These are phyloP conservation scores for Globisporangium cederbergense DNA, from an alignment of 352 stramenopile genomes.

Conservation along the genomic window DNA sequence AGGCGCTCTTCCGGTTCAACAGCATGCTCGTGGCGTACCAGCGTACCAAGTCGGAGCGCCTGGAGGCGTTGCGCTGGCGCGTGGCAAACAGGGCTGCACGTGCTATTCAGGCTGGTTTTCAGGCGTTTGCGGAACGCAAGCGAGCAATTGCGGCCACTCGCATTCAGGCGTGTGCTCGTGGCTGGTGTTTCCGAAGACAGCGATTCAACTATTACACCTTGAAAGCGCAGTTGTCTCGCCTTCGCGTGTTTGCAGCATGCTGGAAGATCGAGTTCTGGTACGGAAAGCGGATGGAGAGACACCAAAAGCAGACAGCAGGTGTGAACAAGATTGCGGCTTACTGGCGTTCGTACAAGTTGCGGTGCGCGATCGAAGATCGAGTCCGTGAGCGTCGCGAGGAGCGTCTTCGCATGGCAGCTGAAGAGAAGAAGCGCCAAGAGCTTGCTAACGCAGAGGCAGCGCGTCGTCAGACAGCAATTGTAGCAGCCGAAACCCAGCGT, in stretches of 20 bases:
- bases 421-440: constrained; percentile 18
- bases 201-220: constrained; percentile 45
- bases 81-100: constrained; percentile 29
- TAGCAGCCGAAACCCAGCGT: neutral
- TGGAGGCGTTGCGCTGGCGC: constrained; percentile 23
- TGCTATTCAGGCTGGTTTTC: constrained; percentile 30
- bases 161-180: constrained; percentile 31
- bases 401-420: constrained; percentile 11
- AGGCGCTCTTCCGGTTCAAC: constrained; percentile 29
- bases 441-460: neutral
- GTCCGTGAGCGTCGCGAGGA: constrained; percentile 9
- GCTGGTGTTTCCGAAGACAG: constrained; percentile 28
- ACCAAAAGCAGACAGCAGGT: constrained; percentile 23
- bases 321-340: constrained; percentile 27
- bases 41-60: constrained; percentile 22
- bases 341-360: constrained; percentile 32
- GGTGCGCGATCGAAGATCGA: constrained; percentile 17
- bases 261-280: constrained; percentile 62
- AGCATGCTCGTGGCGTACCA: constrained; percentile 29
- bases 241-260: constrained; percentile 37
- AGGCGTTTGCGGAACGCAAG: constrained; percentile 19
- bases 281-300: constrained; percentile 17
- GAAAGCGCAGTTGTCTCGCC: constrained; percentile 30
- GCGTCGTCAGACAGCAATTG: neutral
- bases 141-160: constrained; percentile 20